A percentile compares a stretch with the other conserved stretches of the same genome.
Conservation (phyloP, 2,329 filamentous ascomycete species). For the Aureobasidium sp. region DNA sequence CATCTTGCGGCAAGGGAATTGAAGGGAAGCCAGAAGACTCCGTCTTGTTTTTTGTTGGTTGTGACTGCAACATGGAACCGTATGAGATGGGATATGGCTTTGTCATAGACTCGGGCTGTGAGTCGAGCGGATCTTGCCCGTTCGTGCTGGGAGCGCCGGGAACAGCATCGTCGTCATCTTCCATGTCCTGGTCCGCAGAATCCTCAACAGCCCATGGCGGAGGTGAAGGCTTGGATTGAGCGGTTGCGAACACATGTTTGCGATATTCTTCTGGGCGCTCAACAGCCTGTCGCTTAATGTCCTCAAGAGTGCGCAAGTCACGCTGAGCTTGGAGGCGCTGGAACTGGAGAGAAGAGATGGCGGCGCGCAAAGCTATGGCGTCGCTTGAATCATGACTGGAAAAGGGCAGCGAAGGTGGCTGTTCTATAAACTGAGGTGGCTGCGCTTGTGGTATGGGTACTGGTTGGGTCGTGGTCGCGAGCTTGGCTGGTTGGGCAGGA, state of each 20-base stretch:
- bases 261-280: slow-evolving; percentile 65
- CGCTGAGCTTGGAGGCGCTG: slow-evolving; percentile 70
- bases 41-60: slow-evolving; percentile 14
- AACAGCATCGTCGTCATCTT: slow-evolving; percentile 21
- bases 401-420: slow-evolving; percentile 40
- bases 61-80: neutral
- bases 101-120: neutral
- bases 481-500: neutral
- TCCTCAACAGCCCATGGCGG: slow-evolving; percentile 27
- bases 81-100: neutral
- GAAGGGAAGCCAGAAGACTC: slow-evolving; percentile 44
- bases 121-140: neutral
- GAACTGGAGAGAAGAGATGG: slow-evolving; percentile 79
- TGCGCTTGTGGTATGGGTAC: slow-evolving; percentile 10
- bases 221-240: slow-evolving; percentile 1
- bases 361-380: slow-evolving; percentile 75
- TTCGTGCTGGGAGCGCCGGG: slow-evolving; percentile 18
- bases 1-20: slow-evolving; percentile 70
- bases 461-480: neutral
- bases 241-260: slow-evolving; percentile 46
- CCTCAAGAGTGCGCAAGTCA: slow-evolving; percentile 65
- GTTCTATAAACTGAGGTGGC: slow-evolving; percentile 32
- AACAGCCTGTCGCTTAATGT: slow-evolving; percentile 63
- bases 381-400: slow-evolving; percentile 62
- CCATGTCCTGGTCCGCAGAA: slow-evolving; percentile 20